Base-by-base conservation (phyloP, 345 rosid species). In the Hevea brasiliensis region DNA sequence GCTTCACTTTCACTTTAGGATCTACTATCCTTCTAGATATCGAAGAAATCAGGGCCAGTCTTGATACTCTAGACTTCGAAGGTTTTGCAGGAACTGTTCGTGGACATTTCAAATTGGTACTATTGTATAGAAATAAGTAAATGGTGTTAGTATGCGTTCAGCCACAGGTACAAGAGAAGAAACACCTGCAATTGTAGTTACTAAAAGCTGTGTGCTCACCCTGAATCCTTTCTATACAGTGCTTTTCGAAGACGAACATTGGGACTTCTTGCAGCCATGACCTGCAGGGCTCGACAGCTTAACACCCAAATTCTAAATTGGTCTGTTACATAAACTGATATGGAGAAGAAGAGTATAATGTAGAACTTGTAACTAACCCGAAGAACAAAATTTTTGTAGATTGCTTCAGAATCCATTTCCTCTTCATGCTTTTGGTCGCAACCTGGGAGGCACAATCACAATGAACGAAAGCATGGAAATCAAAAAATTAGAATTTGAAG, bases 221-320 rank as follows among this genome's bases (percentile, higher is more conserved):
- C 78, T 24, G 78, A 40, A 40, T 88, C 87, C 29, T 79, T 87
- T 79, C 81, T 77, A 55, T 75, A 83, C 40, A 95, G 75, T 8
- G 92, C 88, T 82, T 75, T 91, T 26, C 88, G 80, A 67, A 89
- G 88, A 60, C 90, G 81, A 48, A 92, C 80, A 68, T 79, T 92
- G 67, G 99, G 99, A 81, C 99, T 95, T 71, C 99, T 89, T 8
- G 99, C 97, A 67, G 98, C 98, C 98, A 95, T 91, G 10, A 92
- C 97, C 97, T 94, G 76, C 74, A 67, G 48, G 29, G 71, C 73
- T 70, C 76, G 80, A 26, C 6, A 76, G 40, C 48, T 62, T 66
- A 69, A 23, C 32, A 6, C 24, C 42, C 70, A 70, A n/a, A 68
- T 1, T 70, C 24, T 56, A 65, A 71, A 64, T 50, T 61, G 8